Conservation (phyloP, 441 rosid genomes). For the Bruguiera hainesii region DNA sequence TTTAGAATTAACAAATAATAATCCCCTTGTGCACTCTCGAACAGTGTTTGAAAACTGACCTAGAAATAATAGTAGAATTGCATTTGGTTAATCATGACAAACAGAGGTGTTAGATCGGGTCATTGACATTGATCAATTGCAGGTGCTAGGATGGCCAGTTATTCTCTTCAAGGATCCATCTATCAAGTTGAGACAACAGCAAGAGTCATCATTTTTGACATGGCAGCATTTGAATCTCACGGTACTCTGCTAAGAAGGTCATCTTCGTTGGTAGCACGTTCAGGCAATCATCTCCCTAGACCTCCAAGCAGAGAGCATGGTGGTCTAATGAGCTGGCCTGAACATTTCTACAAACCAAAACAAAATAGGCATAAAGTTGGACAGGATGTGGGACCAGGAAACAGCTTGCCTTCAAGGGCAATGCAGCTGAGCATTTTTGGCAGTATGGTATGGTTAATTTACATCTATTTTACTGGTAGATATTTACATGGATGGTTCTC, state of each 20-base stretch:
- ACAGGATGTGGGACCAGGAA: constrained; percentile 21
- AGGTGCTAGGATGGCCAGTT: constrained; percentile 43
- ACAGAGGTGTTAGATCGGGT: not conserved
- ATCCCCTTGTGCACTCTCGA: too few species aligned
- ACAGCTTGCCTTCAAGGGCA: constrained; percentile 63
- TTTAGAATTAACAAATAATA: too few species aligned
- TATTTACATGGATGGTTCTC: not conserved
- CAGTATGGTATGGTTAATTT: constrained; percentile 47
- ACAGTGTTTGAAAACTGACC: too few species aligned
- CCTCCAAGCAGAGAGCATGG: constrained; percentile 52
- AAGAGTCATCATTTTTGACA: constrained; percentile 63
- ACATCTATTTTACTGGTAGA: not conserved
- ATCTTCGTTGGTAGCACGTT: constrained; percentile 43
- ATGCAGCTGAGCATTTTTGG: constrained; percentile 74
- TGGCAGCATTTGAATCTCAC: constrained; percentile 53
- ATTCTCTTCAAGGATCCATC: constrained; percentile 46
- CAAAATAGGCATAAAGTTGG: constrained; percentile 23
- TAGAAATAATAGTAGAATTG: too few species aligned
- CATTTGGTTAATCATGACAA: not conserved
- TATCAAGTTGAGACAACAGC: constrained; percentile 74
- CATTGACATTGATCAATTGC: constrained; percentile 17
- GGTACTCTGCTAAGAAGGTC: constrained; percentile 38
- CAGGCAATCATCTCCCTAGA: constrained; percentile 50
- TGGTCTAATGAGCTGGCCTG: constrained; percentile 82
- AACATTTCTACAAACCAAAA: constrained; percentile 33